Conservation (phyloP, 192 early-diverging fungal genomes). For the Chytriomyces hyalinus region DNA sequence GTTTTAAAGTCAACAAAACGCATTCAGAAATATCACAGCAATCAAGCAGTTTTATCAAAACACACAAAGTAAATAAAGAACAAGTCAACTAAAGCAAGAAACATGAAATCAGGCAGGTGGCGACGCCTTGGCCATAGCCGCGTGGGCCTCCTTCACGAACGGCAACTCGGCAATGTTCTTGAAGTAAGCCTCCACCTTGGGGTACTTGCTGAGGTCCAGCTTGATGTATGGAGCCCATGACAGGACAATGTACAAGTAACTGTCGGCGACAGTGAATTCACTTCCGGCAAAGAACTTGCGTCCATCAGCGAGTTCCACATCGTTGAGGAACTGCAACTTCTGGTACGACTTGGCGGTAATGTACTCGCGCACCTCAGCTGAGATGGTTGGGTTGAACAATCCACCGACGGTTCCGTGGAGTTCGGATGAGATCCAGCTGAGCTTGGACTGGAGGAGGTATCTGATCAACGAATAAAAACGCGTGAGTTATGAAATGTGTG, state of each 20-base stretch:
- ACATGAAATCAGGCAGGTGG: too few species aligned
- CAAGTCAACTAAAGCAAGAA: too few species aligned
- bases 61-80: too few species aligned
- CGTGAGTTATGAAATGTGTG: background rate
- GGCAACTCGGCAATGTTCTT: constrained; percentile 38
- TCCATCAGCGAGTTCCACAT: constrained; percentile 41
- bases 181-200: constrained; percentile 31
- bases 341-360: constrained; percentile 2
- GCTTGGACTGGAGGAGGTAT: constrained; percentile 46
- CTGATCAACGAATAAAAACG: constrained; percentile 8
- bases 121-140: constrained; percentile 14
- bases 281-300: constrained; percentile 44
- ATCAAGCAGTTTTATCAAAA: too few species aligned
- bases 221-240: constrained; percentile 24
- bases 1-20: too few species aligned
- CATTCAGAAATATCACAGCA: too few species aligned
- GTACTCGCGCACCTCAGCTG: constrained; percentile 22
- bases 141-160: constrained; percentile 43
- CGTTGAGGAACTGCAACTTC: constrained; percentile 36
- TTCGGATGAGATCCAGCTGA: constrained; percentile 36
- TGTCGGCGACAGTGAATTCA: constrained; percentile 40
- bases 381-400: constrained; percentile 32
- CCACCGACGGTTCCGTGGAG: constrained; percentile 23
- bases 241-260: constrained; percentile 42
- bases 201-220: constrained; percentile 34